Base-by-base conservation (phyloP, 148 eudicot species). In the Linanthus parryae region DNA sequence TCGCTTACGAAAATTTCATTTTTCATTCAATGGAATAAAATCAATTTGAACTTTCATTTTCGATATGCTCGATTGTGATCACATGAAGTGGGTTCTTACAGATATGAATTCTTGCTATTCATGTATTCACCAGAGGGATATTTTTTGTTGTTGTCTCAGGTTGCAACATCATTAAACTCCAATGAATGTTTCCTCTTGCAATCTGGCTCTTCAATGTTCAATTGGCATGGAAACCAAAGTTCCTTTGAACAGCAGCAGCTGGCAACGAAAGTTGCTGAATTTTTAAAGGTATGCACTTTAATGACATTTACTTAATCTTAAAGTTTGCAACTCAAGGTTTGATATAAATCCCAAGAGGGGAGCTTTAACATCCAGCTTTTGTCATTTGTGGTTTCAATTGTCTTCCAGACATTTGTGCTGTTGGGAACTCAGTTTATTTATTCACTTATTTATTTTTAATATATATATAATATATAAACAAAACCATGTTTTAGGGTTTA, bases 171-270 rank as follows among this genome's bases (percentile, higher is more conserved):
- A 43, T 62, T 94, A 67, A 88, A 94, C 56, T 71, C 99, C 19
- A 53, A 61, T 58, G 94, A 81, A 40, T 94, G 96, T 75, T 94
- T 82, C 61, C 66, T 94, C 71, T 71, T 94, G 72, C 99, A 94
- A 74, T 69, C 96, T 53, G 85, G 91, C 33, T 59, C 83, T 60
- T 72, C 94, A 64, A 31, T 72, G 38, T 94, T 88, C 57, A 68
- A 48, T 38, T 94, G 99, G 99, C 94, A 84, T 59, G 99, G 99
- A 52, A 82, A 64, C 68, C 95, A 94, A 51, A 80, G 96, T 66
- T 68, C 85, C 44, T 78, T 75, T 64, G 96, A 94, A 70, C 99
- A 84, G 74, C 99, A 94, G 62, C 95, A 94, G 64, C 58, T 80
- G 46, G 92, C 83, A 29, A 65, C 79, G 29, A 88, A 82, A 69